Evolutionary conservation across 83 land plant genomes (phyloP), one percentile per base, ranked within the genome.

Genomic region (Diphasiastrum complanatum): DNA sequence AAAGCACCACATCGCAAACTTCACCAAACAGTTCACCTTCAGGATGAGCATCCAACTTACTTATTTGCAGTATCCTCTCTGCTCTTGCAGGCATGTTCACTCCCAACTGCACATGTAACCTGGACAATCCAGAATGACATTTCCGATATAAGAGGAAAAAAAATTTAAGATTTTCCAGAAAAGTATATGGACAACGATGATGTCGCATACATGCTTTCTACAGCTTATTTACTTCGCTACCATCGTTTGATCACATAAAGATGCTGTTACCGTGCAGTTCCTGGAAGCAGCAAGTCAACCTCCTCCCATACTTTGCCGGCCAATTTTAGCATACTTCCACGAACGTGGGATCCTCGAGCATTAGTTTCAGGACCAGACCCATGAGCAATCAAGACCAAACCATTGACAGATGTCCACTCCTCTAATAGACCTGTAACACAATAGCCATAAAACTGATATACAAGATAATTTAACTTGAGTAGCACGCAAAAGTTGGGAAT

Each of bases 221-320:
- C n/a, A n/a, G n/a, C n/a, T n/a, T n/a, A n/a, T n/a, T n/a, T n/a
- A n/a, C n/a, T n/a, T n/a, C n/a, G n/a, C n/a, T n/a, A n/a, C n/a
- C n/a, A n/a, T n/a, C n/a, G n/a, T n/a, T n/a, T n/a, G n/a, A n/a
- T n/a, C n/a, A n/a, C n/a, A n/a, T n/a, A n/a, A n/a, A n/a, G n/a
- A n/a, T n/a, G n/a, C n/a, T n/a, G n/a, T n/a, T 55, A 55, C 59
- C 59, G 59, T 0, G 59, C 59, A 55, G 59, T 55, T 55, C 59
- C 59, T 27, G 59, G 59, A 11, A 55, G 35, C 20, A 55, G 59
- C 35, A 55, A 32, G 27, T 55, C 59, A 55, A 55, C 59, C 19
- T 55, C 59, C 6, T 31, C 59, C 16, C 31, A 16, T 10, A 12
- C 53, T 0, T 16, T 23, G 16, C 53, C 53, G 10, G 53, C 53